A percentile compares a stretch with the other conserved stretches of the same genome.
Conservation (phyloP, 306 rosid species). For the Prunus davidiana region DNA sequence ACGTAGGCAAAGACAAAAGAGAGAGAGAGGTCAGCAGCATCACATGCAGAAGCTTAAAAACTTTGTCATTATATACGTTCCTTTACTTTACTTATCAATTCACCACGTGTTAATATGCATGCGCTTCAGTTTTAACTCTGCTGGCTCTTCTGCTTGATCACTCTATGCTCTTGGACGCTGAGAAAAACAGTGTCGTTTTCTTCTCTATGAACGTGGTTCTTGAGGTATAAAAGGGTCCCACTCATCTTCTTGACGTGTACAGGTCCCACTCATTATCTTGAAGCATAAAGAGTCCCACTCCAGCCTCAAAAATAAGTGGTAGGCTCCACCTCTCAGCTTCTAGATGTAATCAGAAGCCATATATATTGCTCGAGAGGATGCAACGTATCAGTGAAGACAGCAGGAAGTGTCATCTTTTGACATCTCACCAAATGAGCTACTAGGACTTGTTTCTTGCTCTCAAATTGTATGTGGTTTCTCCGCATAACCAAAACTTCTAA, state of each 20-base stretch:
- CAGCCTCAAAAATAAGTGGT: no score
- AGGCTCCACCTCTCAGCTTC: neutral
- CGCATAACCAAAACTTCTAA: neutral
- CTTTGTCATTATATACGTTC: neutral
- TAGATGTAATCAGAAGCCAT: neutral
- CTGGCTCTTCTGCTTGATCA: neutral
- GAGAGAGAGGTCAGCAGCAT: neutral
- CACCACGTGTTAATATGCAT: slow-evolving; percentile 7
- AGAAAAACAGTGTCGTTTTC: neutral
- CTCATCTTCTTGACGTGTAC: no score
- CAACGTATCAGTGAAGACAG: neutral
- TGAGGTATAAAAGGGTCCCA: neutral
- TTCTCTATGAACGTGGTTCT: neutral
- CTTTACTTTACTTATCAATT: neutral
- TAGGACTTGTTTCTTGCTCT: neutral
- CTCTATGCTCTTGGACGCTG: neutral
- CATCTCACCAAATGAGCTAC: neutral
- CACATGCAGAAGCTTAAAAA: neutral
- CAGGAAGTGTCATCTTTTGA: neutral
- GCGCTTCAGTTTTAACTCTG: slow-evolving; percentile 2
- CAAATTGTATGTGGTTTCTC: neutral
- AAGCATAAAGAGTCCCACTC: no score
- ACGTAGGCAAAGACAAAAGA: neutral
- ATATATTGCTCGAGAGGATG: neutral
- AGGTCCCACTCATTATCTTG: no score